Conservation (phyloP, 2,329 filamentous ascomycete species). For the Aaosphaeria arxii region DNA sequence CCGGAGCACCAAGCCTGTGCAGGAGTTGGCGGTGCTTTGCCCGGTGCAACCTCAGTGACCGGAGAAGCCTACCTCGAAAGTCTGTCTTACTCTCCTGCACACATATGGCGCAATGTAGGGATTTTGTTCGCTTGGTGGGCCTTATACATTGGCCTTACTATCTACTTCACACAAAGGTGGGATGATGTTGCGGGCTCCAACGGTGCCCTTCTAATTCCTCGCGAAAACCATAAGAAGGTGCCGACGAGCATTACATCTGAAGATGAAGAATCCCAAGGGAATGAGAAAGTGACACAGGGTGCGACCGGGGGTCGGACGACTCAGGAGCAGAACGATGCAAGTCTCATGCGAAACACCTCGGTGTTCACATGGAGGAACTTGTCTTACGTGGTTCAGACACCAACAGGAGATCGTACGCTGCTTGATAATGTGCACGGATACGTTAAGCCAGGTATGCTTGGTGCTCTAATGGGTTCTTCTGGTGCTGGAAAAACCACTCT, state of each 20-base stretch:
- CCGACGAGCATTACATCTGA: slow-evolving; percentile 18
- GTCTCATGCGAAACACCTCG: slow-evolving; percentile 60
- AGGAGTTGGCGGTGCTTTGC: slow-evolving; percentile 55
- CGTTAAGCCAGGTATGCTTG: slow-evolving; percentile 54
- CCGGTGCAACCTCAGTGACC: slow-evolving; percentile 49
- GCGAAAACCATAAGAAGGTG: slow-evolving; percentile 32
- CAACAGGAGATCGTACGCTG: slow-evolving; percentile 38
- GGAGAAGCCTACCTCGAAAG: slow-evolving; percentile 59
- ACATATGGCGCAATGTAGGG: slow-evolving; percentile 41
- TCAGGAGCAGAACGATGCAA: background rate
- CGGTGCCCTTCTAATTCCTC: slow-evolving; percentile 57
- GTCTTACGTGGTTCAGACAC: slow-evolving; percentile 55
- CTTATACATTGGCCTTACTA: slow-evolving; percentile 52
- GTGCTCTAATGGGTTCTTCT: slow-evolving; percentile 34
- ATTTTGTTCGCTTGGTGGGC: slow-evolving; percentile 45
- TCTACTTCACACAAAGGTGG: slow-evolving; percentile 59
- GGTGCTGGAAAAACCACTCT: slow-evolving; percentile 36
- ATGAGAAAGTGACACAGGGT: background rate
- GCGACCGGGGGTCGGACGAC: background rate
- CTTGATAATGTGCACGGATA: slow-evolving; percentile 53
- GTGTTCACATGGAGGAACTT: slow-evolving; percentile 65
- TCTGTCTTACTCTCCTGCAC: slow-evolving; percentile 40
- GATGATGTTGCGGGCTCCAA: slow-evolving; percentile 49
- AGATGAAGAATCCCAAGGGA: slow-evolving; percentile 51
- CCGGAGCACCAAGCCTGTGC: slow-evolving; percentile 51